phyloP scores from a whole-genome alignment of 257 asterid species.

The Scutellaria barbata region DNA sequence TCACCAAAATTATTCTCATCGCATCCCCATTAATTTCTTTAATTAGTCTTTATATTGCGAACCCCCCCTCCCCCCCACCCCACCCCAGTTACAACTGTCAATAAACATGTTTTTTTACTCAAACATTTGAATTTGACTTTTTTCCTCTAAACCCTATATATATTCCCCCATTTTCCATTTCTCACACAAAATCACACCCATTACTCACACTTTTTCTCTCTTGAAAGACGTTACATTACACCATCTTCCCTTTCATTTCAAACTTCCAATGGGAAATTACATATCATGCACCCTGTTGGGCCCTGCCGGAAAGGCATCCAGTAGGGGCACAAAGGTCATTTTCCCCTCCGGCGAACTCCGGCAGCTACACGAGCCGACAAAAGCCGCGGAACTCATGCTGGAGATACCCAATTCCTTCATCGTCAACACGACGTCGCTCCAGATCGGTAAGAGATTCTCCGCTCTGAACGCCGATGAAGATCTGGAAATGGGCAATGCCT shows the following conservation, averaged over 20 bases:
- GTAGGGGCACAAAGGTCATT: conserved; percentile 50
- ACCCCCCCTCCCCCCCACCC: conserved; percentile 15
- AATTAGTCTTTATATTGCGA: conserved; percentile 2
- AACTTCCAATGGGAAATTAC: conserved; percentile 52
- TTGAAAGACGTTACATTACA: neutral
- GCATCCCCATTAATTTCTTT: conserved; percentile 27
- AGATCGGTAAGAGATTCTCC: conserved; percentile 66
- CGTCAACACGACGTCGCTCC: conserved; percentile 60
- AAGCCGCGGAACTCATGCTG: conserved; percentile 68
- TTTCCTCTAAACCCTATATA: conserved; percentile 38
- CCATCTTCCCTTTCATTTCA: neutral
- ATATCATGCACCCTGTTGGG: conserved; percentile 46
- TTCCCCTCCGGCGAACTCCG: conserved; percentile 66
- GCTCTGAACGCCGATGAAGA: conserved; percentile 88
- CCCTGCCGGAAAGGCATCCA: conserved; percentile 33
- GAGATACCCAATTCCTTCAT: conserved; percentile 65
- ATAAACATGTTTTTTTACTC: conserved; percentile 7
- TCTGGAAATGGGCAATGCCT: conserved; percentile 65
- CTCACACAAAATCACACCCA: conserved; percentile 18
- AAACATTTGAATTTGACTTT: conserved; percentile 43
- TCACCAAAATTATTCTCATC: conserved; percentile 22
- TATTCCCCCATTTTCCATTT: conserved; percentile 18
- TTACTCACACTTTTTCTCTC: neutral
- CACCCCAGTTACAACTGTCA: conserved; percentile 41
- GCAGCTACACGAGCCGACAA: conserved; percentile 39